phyloP scores from a whole-genome alignment of 768 basidiomycete genomes.

The Leccinum incarnatum region DNA sequence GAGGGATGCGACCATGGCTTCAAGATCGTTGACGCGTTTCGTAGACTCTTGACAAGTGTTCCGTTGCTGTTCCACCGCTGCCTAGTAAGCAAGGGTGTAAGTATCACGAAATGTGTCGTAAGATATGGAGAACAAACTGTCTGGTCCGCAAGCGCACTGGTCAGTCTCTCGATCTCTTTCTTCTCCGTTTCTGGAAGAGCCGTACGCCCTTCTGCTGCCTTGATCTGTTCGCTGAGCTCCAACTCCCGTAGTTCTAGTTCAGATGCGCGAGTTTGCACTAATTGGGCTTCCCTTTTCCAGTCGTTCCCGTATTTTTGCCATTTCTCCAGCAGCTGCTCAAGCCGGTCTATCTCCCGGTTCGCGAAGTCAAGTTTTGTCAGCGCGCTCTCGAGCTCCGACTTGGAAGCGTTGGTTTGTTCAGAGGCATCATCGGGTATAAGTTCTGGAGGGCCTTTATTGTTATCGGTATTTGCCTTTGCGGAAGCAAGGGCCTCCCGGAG shows the following conservation, averaged over 20 bases:
- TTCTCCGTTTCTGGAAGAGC: constrained; percentile 14
- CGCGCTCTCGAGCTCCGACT: constrained; percentile 2
- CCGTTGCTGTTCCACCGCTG: constrained; percentile 13
- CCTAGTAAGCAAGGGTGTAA: constrained; percentile 9
- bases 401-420: background rate
- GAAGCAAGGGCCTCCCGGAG: constrained; percentile 16
- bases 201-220: constrained; percentile 10
- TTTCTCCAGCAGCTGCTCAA: constrained; percentile 19
- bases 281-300: constrained; percentile 24
- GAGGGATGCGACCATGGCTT: constrained; percentile 15
- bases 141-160: constrained; percentile 19
- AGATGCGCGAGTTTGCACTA: constrained; percentile 8
- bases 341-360: constrained; percentile 17
- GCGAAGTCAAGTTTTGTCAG: constrained; percentile 15
- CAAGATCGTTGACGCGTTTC: constrained; percentile 18
- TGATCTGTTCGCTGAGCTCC: constrained; percentile 8
- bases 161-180: constrained; percentile 12
- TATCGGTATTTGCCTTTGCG: constrained; percentile 1
- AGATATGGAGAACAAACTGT: constrained; percentile 16
- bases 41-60: constrained; percentile 9
- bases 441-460: constrained; percentile 1
- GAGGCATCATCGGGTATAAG: constrained; percentile 6
- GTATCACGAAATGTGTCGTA: background rate
- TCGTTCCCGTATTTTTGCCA: constrained; percentile 27
- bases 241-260: constrained; percentile 12